phyloP scores from a whole-genome alignment of 768 basidiomycete species.

The Gelatoporia subvermispora region DNA sequence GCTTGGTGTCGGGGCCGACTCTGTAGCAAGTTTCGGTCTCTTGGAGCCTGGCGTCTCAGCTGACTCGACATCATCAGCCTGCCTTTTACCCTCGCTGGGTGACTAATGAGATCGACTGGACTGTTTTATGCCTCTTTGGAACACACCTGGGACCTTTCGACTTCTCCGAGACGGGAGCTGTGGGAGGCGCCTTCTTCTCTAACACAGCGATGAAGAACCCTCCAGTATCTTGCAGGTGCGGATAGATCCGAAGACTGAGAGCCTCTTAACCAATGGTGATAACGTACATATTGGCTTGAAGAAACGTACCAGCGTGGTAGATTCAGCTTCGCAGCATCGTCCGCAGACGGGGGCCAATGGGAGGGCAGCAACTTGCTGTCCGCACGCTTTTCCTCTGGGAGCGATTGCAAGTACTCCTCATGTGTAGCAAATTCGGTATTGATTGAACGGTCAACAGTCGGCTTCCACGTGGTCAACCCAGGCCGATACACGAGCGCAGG shows the following conservation, averaged over 20 bases:
- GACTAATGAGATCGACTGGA: background rate
- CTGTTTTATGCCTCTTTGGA: background rate
- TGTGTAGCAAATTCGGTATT: slow-evolving; percentile 54
- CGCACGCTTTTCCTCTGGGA: slow-evolving; percentile 40
- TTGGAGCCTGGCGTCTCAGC: slow-evolving; percentile 44
- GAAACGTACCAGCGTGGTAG: slow-evolving; percentile 67
- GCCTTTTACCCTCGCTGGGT: slow-evolving; percentile 42
- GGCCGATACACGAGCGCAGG: slow-evolving; percentile 70
- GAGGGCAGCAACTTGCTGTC: slow-evolving; percentile 64
- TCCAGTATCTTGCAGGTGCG: slow-evolving; percentile 94
- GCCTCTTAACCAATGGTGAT: background rate
- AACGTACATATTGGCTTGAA: background rate
- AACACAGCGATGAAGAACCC: slow-evolving; percentile 97
- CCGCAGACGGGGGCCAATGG: slow-evolving; percentile 73
- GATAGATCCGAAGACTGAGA: slow-evolving; percentile 67
- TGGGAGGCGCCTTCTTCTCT: slow-evolving; percentile 37
- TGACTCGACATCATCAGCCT: slow-evolving; percentile 36
- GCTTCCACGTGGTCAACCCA: slow-evolving; percentile 76
- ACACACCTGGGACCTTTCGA: slow-evolving; percentile 14
- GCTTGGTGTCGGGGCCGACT: slow-evolving; percentile 13
- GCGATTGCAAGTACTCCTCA: slow-evolving; percentile 49
- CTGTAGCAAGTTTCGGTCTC: slow-evolving; percentile 39
- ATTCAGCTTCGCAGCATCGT: slow-evolving; percentile 51
- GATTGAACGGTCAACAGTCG: slow-evolving; percentile 54
- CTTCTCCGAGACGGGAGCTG: background rate